Evolutionary conservation across 305 asterid species (phyloP).

Genomic region (Fraxinus platypoda): DNA sequence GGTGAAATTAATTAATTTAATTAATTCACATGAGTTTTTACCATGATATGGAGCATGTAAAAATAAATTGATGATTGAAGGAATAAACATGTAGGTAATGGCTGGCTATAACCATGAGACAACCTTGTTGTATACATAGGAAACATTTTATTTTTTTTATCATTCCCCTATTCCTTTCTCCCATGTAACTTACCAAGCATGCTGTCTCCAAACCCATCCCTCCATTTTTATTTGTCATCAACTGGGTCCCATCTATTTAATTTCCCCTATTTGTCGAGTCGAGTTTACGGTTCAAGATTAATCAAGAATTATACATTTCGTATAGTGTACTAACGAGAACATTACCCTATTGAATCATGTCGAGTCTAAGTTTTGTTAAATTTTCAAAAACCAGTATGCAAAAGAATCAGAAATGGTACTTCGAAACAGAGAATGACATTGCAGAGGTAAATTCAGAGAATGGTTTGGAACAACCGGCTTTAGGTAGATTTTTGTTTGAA

Average conservation of each 20-base stretch:
- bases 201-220: constrained; percentile 39
- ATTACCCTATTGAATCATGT: no score
- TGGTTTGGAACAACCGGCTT: no score
- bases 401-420: no score
- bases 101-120: constrained; percentile 37
- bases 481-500: no score
- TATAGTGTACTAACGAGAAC: no score
- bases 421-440: no score
- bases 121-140: constrained; percentile 43
- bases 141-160: constrained; percentile 43
- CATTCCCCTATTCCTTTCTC: constrained; percentile 26
- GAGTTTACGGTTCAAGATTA: neutral
- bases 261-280: neutral
- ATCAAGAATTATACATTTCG: neutral
- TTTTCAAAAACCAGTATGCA: no score
- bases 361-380: no score
- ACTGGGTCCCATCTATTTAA: neutral
- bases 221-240: neutral
- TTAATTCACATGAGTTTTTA: constrained; percentile 16
- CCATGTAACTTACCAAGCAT: constrained; percentile 39
- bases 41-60: constrained; percentile 29
- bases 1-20: constrained; percentile 27
- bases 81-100: constrained; percentile 44
- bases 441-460: no score
- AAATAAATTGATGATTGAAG: constrained; percentile 18